Evolutionary conservation across 257 asterid genomes (phyloP).

Genomic region (Penstemon eatonii): DNA sequence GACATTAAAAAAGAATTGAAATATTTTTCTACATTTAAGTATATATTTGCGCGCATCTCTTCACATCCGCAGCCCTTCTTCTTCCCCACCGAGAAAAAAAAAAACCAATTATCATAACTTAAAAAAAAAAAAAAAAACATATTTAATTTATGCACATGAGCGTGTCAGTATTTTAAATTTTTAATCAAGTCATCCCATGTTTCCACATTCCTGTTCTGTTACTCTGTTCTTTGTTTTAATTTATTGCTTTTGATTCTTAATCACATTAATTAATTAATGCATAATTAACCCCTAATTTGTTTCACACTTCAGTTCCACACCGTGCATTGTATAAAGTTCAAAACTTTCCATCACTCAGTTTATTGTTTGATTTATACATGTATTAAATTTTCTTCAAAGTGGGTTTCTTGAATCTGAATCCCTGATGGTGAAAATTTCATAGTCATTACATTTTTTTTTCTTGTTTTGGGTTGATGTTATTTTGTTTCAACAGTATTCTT

Average conservation of each 20-base stretch:
- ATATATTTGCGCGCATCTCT: no score
- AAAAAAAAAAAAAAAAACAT: not conserved
- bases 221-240: conserved; percentile 28
- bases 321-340: conserved; percentile 42
- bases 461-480: conserved; percentile 22
- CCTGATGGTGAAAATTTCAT: conserved; percentile 36
- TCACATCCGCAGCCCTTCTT: conserved; percentile 35
- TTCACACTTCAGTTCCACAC: conserved; percentile 34
- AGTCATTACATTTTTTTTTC: conserved; percentile 17
- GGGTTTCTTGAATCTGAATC: conserved; percentile 45
- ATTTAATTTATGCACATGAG: conserved; percentile 36
- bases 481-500: not conserved
- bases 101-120: not conserved
- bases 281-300: conserved; percentile 33
- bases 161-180: conserved; percentile 21
- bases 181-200: conserved; percentile 44
- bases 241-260: no score
- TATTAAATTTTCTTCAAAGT: not conserved
- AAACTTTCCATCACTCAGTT: conserved; percentile 25
- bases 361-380: conserved; percentile 21
- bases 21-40: no score
- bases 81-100: not conserved
- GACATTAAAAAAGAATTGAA: no score
- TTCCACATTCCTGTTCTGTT: conserved; percentile 45
- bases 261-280: not conserved